Conservation (phyloP, 2,329 filamentous ascomycete species). For the Hypoxylon rubiginosum region DNA sequence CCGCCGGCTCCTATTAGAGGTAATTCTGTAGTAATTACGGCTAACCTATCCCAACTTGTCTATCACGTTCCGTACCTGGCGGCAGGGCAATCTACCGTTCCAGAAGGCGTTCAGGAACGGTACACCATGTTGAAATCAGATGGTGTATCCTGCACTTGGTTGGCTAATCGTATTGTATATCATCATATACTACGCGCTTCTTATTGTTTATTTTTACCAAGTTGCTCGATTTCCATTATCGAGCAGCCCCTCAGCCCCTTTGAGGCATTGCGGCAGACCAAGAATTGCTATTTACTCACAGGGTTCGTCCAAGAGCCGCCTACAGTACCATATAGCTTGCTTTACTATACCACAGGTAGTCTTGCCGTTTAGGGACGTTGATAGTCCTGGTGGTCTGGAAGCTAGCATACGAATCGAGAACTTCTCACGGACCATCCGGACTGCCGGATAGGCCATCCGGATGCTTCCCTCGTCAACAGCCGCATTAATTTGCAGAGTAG, state of each 20-base stretch:
- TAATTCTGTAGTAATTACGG: slow-evolving; percentile 27
- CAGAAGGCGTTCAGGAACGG: slow-evolving; percentile 20
- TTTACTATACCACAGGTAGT: slow-evolving; percentile 8
- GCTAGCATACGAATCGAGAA: slow-evolving; percentile 11
- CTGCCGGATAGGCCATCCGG: slow-evolving; percentile 25
- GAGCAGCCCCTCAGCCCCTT: slow-evolving; percentile 17
- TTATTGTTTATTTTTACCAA: slow-evolving; percentile 15
- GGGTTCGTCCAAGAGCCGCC: neutral
- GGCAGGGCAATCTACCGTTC: slow-evolving; percentile 35
- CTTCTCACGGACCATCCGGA: slow-evolving; percentile 2
- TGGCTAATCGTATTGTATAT: slow-evolving; percentile 14
- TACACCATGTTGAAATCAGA: slow-evolving; percentile 24
- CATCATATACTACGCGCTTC: slow-evolving; percentile 7
- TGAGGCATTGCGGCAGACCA: neutral
- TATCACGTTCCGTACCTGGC: slow-evolving; percentile 23
- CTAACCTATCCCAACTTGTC: slow-evolving; percentile 5
- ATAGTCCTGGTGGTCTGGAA: slow-evolving; percentile 7
- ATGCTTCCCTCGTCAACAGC: slow-evolving; percentile 29
- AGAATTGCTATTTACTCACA: slow-evolving; percentile 8
- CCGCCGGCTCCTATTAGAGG: slow-evolving; percentile 24
- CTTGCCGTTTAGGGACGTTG: slow-evolving; percentile 10
- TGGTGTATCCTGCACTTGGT: slow-evolving; percentile 16
- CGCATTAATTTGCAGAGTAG: slow-evolving; percentile 30
- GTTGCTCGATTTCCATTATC: slow-evolving; percentile 1
- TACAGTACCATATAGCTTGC: neutral